These are phyloP conservation scores for Porcisia deanei DNA, from an alignment of 208 protist genomes.

Conservation along the genomic window DNA sequence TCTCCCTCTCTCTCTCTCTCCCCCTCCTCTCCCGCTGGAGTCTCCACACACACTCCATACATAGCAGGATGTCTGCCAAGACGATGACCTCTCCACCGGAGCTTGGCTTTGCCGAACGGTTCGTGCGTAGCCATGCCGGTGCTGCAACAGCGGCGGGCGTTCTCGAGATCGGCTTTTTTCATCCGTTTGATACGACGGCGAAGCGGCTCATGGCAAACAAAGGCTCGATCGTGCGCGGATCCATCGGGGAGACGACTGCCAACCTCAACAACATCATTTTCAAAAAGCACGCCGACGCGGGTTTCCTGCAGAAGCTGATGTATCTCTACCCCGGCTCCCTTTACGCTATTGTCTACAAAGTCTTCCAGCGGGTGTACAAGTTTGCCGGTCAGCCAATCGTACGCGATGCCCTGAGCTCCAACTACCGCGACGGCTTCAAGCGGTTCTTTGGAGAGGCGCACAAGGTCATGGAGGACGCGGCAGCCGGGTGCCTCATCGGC, in stretches of 20 bases:
- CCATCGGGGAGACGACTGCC: conserved; percentile 38
- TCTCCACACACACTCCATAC: not conserved
- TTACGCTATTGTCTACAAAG: conserved; percentile 91
- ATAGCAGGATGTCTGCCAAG: conserved; percentile 22
- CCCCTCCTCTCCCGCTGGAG: not conserved
- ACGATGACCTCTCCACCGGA: conserved; percentile 19
- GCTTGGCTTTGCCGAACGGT: conserved; percentile 42
- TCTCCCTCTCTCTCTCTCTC: not conserved
- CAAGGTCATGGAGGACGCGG: conserved; percentile 74
- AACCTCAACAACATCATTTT: conserved; percentile 86
- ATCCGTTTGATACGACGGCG: conserved; percentile 90
- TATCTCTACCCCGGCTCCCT: conserved; percentile 91
- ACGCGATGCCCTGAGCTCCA: conserved; percentile 59
- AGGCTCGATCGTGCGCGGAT: conserved; percentile 44
- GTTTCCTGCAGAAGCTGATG: conserved; percentile 57
- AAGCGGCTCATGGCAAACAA: conserved; percentile 90
- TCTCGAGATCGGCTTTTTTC: conserved; percentile 87
- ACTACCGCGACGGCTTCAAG: conserved; percentile 51
- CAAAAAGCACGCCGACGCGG: conserved; percentile 62
- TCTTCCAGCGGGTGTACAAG: conserved; percentile 93
- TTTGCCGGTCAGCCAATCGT: conserved; percentile 91
- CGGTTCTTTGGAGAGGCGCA: conserved; percentile 52
- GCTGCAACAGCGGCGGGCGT: conserved; percentile 75
- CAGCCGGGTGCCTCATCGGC: conserved; percentile 85
- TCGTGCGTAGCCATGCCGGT: conserved; percentile 55